phyloP scores from a whole-genome alignment of 257 asterid species.

The Solanum pennellii region DNA sequence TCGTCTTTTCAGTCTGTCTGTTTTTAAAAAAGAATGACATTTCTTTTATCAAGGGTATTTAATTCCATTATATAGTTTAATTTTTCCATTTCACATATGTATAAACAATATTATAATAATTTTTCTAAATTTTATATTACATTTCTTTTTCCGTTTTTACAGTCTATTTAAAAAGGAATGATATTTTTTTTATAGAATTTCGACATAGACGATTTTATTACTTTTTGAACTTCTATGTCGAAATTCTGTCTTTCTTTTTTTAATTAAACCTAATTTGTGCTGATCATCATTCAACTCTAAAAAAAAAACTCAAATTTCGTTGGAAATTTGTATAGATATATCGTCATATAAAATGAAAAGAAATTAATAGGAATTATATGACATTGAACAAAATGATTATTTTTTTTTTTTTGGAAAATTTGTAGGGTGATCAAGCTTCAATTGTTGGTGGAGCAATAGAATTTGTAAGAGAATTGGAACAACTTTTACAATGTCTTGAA shows the following conservation, averaged over 20 bases:
- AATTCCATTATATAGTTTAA: neutral
- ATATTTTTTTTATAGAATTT: neutral
- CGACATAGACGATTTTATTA: too few species aligned
- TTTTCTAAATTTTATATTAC: neutral
- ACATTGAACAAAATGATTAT: neutral
- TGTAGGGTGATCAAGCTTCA: conserved; percentile 95
- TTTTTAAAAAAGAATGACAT: too few species aligned
- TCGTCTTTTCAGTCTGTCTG: neutral
- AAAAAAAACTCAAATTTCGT: neutral
- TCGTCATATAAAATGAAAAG: neutral
- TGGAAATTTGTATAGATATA: neutral
- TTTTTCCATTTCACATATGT: neutral
- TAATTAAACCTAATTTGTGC: neutral
- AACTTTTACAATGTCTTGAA: conserved; percentile 88
- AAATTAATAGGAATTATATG: neutral
- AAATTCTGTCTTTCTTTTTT: neutral
- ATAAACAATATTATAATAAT: conserved; percentile 1
- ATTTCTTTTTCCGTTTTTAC: neutral
- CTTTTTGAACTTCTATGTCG: too few species aligned
- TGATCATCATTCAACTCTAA: neutral
- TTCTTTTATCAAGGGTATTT: too few species aligned
- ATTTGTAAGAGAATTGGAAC: conserved; percentile 83
- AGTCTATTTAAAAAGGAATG: neutral
- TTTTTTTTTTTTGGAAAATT: neutral
- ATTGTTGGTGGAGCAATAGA: conserved; percentile 96